phyloP scores from a whole-genome alignment of 2,329 filamentous ascomycete genomes.

The Coniella lustricola region DNA sequence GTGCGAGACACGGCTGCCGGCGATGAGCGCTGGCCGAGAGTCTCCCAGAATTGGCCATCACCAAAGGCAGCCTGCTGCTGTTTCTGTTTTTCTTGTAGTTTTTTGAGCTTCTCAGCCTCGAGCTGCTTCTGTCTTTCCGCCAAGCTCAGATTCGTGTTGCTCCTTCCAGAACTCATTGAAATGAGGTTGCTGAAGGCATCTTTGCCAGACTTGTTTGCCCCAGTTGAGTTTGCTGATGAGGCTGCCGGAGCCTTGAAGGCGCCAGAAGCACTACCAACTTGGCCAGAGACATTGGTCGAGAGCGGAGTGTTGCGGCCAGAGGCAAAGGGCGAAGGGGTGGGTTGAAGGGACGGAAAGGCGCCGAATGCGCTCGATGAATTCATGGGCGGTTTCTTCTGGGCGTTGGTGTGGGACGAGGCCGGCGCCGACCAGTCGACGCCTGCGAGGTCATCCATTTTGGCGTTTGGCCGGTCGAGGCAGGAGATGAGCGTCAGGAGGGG shows the following conservation, averaged over 20 bases:
- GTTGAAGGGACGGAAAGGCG: conserved; percentile 44
- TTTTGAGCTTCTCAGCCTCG: conserved; percentile 58
- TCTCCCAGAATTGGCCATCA: conserved; percentile 69
- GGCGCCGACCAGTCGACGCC: conserved; percentile 51
- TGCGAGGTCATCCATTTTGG: conserved; percentile 54
- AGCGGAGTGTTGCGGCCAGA: conserved; percentile 53
- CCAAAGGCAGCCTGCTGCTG: conserved; percentile 74
- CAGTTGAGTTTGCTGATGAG: conserved; percentile 23
- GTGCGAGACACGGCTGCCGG: conserved; percentile 38
- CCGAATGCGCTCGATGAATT: conserved; percentile 34
- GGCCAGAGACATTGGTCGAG: conserved; percentile 40
- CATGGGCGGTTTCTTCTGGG: conserved; percentile 32
- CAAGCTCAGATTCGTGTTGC: conserved; percentile 64
- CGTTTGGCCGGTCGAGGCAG: conserved; percentile 2
- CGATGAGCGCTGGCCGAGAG: conserved; percentile 46
- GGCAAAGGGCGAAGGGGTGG: conserved; percentile 47
- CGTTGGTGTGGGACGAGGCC: conserved; percentile 26
- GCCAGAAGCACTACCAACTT: conserved; percentile 21
- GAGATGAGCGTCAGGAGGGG: neutral
- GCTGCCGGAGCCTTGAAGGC: conserved; percentile 30
- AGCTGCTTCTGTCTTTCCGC: conserved; percentile 69
- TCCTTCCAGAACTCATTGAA: conserved; percentile 53
- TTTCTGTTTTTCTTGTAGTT: conserved; percentile 66
- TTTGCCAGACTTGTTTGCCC: conserved; percentile 41
- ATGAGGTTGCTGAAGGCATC: conserved; percentile 78